Base-by-base conservation (phyloP, 2,329 filamentous ascomycete genomes). In the Mycosphaerella arachidis region DNA sequence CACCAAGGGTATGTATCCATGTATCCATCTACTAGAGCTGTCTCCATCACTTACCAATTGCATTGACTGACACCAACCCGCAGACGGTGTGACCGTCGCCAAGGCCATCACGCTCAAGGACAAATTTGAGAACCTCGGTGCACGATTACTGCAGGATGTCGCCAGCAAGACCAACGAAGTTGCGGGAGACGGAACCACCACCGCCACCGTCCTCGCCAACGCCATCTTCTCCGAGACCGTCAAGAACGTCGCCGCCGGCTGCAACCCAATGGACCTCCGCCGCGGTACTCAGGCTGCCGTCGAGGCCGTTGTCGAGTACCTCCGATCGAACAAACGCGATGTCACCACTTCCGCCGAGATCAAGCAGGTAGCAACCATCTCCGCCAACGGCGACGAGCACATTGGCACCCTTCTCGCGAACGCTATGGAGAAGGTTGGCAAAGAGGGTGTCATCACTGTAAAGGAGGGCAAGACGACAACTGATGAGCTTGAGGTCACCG, bases 141-240 rank as follows among this genome's bases (percentile, higher is more conserved):
- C 94, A 73, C 90, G 91, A 75, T 87, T 99, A 68, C 86, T 99
- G 70, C 92, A 97, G 81, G 94, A 99, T 79, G 94, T 99, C 69
- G 94, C 94, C 72, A 94, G 91, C 75, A 99, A 99, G 88, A 99
- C 94, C 75, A 99, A 99, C 84, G 94, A 99, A 82, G 88, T 92
- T 70, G 94, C 94, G 69, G 94, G 94, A 88, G 94, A 99, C 78
- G 94, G 94, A 80, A 99, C 94, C 72, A 99, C 94, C 67, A 96
- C 92, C 67, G 94, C 94, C 67, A 99, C 94, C 66, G 94, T 97
- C 69, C 91, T 99, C 69, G 94, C 92, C 71, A 91, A 92, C 71
- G 90, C 92, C 77, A 99, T 99, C 81, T 99, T 99, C 86, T 96
- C 94, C 78, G 94, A 99, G 85, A 97, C 93, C 57, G 94, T 97